phyloP scores from a whole-genome alignment of 1,139 yeast genomes.

The Geotrichum fermentans region DNA sequence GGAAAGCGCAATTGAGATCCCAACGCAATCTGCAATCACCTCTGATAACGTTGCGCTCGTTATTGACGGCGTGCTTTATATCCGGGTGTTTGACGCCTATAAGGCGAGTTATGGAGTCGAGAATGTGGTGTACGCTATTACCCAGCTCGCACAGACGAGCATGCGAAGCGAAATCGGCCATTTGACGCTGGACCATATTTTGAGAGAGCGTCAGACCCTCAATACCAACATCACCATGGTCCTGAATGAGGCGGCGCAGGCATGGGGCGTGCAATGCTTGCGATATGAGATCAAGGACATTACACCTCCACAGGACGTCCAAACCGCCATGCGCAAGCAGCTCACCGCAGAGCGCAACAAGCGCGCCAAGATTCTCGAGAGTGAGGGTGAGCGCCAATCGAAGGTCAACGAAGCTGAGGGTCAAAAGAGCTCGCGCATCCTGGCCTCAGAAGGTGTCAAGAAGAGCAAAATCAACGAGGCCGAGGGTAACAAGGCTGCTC shows the following conservation, averaged over 20 bases:
- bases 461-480: constrained; percentile 76
- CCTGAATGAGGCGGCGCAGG: constrained; percentile 77
- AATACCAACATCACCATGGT: constrained; percentile 71
- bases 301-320: constrained; percentile 81
- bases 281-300: constrained; percentile 85
- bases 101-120: constrained; percentile 87
- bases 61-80: constrained; percentile 77
- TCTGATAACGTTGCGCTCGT: constrained; percentile 81
- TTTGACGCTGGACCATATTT: constrained; percentile 68
- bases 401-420: constrained; percentile 79
- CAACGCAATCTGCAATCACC: constrained; percentile 79
- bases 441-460: constrained; percentile 80
- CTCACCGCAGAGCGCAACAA: constrained; percentile 83
- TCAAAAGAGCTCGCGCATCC: constrained; percentile 78
- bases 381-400: constrained; percentile 78
- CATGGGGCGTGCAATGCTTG: constrained; percentile 82
- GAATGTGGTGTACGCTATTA: constrained; percentile 78
- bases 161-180: constrained; percentile 89
- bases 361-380: constrained; percentile 80
- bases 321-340: constrained; percentile 88
- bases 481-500: constrained; percentile 70
- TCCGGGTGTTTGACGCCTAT: constrained; percentile 73
- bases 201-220: constrained; percentile 67
- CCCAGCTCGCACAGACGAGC: constrained; percentile 84
- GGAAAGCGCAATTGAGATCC: constrained; percentile 79